phyloP scores from a whole-genome alignment of 108 stramenopile genomes.

The Cylindrotheca closterium region DNA sequence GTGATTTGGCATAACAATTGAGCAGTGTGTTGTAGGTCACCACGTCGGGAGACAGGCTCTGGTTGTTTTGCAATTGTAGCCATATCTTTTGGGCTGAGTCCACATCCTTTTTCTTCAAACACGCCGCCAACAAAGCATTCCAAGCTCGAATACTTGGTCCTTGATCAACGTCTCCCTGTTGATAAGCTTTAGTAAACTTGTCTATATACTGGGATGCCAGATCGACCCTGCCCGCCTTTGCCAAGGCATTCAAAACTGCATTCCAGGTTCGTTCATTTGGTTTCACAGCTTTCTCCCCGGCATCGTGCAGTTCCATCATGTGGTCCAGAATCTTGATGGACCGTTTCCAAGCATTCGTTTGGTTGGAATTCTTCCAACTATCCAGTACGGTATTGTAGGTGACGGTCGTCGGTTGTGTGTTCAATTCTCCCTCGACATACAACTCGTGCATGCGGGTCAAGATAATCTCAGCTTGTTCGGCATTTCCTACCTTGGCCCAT shows the following conservation, averaged over 20 bases:
- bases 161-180: background rate
- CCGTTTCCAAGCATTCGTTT: slow-evolving; percentile 30
- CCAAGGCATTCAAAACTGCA: slow-evolving; percentile 23
- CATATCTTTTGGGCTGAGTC: slow-evolving; percentile 13
- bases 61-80: slow-evolving; percentile 12
- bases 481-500: slow-evolving; percentile 35
- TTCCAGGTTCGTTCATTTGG: slow-evolving; percentile 37
- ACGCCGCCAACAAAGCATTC: slow-evolving; percentile 30
- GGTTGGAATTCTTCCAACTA: slow-evolving; percentile 22
- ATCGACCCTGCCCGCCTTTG: slow-evolving; percentile 17
- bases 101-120: slow-evolving; percentile 15
- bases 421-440: slow-evolving; percentile 13
- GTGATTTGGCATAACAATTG: slow-evolving; percentile 17
- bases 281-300: slow-evolving; percentile 16
- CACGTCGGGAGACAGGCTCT: slow-evolving; percentile 28
- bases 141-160: slow-evolving; percentile 20
- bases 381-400: slow-evolving; percentile 41
- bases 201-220: slow-evolving; percentile 16
- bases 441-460: slow-evolving; percentile 31
- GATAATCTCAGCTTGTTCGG: slow-evolving; percentile 31
- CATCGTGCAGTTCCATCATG: slow-evolving; percentile 28
- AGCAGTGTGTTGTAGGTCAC: slow-evolving; percentile 38
- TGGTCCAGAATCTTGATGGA: slow-evolving; percentile 37
- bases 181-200: background rate
- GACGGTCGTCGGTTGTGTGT: slow-evolving; percentile 19